phyloP scores from a whole-genome alignment of 2,329 filamentous ascomycete species.

The Clonostachys sp. region DNA sequence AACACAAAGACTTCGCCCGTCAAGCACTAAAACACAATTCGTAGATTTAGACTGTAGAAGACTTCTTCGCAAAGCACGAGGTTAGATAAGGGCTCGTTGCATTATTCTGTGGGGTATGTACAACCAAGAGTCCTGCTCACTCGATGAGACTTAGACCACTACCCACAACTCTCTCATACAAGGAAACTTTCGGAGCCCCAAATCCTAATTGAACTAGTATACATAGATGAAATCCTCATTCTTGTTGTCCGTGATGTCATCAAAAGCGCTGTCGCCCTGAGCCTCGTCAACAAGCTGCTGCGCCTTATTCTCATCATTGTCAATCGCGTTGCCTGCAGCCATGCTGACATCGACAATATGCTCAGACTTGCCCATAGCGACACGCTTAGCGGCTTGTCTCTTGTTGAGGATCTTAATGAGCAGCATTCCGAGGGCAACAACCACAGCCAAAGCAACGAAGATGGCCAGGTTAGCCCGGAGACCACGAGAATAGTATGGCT shows the following conservation, averaged over 20 bases:
- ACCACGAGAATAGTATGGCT: slow-evolving; percentile 51
- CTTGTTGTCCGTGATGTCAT: slow-evolving; percentile 50
- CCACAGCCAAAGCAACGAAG: slow-evolving; percentile 49
- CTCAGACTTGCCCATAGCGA: slow-evolving; percentile 31
- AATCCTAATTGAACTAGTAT: slow-evolving; percentile 13
- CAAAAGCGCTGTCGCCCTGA: slow-evolving; percentile 32
- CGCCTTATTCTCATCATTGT: slow-evolving; percentile 8
- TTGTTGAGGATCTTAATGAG: slow-evolving; percentile 44
- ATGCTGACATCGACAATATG: slow-evolving; percentile 49
- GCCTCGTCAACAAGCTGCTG: slow-evolving; percentile 6
- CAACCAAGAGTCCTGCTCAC: too few relatives aligned
- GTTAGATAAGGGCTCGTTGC: too few relatives aligned
- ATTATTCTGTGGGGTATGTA: too few relatives aligned
- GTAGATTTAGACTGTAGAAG: too few relatives aligned
- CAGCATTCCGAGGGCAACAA: slow-evolving; percentile 28
- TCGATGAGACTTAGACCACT: too few relatives aligned
- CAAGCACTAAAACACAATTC: too few relatives aligned
- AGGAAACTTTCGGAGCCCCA: background rate
- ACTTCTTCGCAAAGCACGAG: too few relatives aligned
- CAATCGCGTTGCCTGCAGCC: slow-evolving; percentile 29
- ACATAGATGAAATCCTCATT: slow-evolving; percentile 62
- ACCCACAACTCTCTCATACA: too few relatives aligned
- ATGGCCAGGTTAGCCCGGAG: slow-evolving; percentile 55
- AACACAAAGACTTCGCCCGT: too few relatives aligned
- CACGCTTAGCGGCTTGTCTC: slow-evolving; percentile 30